Conservation (phyloP, 805 yeast species). For the Ogataea allantospora region DNA sequence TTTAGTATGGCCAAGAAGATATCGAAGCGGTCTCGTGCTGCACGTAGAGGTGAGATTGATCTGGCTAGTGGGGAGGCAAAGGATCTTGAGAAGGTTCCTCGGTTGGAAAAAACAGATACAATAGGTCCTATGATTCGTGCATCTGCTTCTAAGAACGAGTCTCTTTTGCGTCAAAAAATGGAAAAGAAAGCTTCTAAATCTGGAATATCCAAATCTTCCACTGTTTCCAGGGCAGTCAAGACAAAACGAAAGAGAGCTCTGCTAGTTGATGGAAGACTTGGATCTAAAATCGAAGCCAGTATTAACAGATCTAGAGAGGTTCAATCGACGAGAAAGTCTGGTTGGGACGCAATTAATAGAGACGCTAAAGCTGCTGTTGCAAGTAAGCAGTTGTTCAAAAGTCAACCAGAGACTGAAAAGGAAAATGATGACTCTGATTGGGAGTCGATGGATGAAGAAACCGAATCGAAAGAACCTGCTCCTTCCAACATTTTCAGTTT, state of each 20-base stretch:
- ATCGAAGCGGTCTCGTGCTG: slow-evolving; percentile 74
- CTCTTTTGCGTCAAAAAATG: slow-evolving; percentile 54
- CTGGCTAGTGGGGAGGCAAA: slow-evolving; percentile 37
- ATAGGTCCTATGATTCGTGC: slow-evolving; percentile 66
- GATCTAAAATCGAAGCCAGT: slow-evolving; percentile 63
- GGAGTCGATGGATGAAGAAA: slow-evolving; percentile 23
- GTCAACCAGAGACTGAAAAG: background rate
- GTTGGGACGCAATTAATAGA: slow-evolving; percentile 69
- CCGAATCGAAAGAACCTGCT: slow-evolving; percentile 2
- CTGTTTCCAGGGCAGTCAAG: slow-evolving; percentile 31
- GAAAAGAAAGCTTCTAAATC: slow-evolving; percentile 32
- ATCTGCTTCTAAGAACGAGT: slow-evolving; percentile 58
- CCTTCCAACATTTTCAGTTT: slow-evolving; percentile 28
- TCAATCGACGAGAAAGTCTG: slow-evolving; percentile 61
- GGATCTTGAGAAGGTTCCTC: slow-evolving; percentile 51
- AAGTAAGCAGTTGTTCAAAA: slow-evolving; percentile 10
- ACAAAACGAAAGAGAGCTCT: slow-evolving; percentile 47
- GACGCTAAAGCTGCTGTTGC: slow-evolving; percentile 35
- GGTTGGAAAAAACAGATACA: slow-evolving; percentile 58
- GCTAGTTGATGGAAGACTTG: slow-evolving; percentile 52
- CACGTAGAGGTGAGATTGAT: slow-evolving; percentile 61
- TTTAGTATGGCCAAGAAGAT: slow-evolving; percentile 35
- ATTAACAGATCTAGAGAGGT: slow-evolving; percentile 62
- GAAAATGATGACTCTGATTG: slow-evolving; percentile 18
- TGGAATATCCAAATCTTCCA: slow-evolving; percentile 19